These are phyloP conservation scores for Kodamaea neixiangensis DNA, from an alignment of 805 yeast species.

Conservation along the genomic window DNA sequence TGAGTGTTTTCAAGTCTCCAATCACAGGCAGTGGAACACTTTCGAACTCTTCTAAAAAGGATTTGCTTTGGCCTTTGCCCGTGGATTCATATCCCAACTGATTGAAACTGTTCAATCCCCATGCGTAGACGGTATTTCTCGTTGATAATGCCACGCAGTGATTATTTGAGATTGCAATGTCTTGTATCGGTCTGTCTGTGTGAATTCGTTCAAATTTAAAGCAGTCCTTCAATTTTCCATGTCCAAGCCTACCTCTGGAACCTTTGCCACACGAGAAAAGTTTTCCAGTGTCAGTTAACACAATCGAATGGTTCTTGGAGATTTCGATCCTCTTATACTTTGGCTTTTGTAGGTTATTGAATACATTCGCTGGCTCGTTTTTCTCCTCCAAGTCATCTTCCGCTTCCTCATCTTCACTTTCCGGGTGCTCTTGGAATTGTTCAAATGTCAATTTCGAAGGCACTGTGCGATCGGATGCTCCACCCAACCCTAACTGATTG, in stretches of 20 bases:
- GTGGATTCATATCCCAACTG: conserved; percentile 56
- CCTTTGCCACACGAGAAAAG: conserved; percentile 67
- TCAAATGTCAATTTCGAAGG: conserved; percentile 42
- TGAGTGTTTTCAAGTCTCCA: conserved; percentile 45
- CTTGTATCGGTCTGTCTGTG: conserved; percentile 31
- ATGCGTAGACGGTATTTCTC: conserved; percentile 59
- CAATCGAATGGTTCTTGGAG: conserved; percentile 66
- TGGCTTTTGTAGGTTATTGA: conserved; percentile 27
- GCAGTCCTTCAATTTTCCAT: conserved; percentile 39
- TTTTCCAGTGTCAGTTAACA: conserved; percentile 57
- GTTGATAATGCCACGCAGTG: conserved; percentile 63
- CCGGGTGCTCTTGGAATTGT: conserved; percentile 21
- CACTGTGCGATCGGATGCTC: conserved; percentile 46
- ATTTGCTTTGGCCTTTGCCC: conserved; percentile 18
- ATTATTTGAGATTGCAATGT: conserved; percentile 59
- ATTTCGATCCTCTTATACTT: conserved; percentile 50
- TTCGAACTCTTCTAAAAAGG: conserved; percentile 31
- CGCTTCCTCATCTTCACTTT: conserved; percentile 13
- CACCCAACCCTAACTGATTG: conserved; percentile 67
- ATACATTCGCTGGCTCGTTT: background rate
- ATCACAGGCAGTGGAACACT: conserved; percentile 22
- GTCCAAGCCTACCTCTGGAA: conserved; percentile 72
- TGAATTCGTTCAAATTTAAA: conserved; percentile 48
- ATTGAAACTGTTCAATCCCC: conserved; percentile 76
- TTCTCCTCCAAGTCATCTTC: conserved; percentile 10